Percentiles rank a stretch among this genome's conserved stretches.
Evolutionary conservation across 2,329 filamentous ascomycete species (phyloP).

Genomic region (Penicillium sp.): DNA sequence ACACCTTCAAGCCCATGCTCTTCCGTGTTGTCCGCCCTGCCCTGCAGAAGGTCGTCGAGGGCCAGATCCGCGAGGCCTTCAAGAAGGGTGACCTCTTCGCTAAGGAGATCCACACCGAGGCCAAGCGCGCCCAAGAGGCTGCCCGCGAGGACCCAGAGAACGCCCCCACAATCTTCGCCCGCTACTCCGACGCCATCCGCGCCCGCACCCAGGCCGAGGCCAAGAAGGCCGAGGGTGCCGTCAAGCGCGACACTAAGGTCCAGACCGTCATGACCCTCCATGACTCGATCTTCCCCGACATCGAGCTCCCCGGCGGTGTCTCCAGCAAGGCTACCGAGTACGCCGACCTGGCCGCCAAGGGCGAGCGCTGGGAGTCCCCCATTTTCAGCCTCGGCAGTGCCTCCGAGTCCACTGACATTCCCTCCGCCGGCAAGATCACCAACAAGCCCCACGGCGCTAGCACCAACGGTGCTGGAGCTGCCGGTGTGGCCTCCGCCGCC

Average conservation of each 20-base stretch:
- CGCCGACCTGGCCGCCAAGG: conserved; percentile 81
- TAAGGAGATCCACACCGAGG: conserved; percentile 80
- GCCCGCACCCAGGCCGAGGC: conserved; percentile 73
- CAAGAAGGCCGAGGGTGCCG: conserved; percentile 67
- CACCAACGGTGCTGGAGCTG: conserved; percentile 18
- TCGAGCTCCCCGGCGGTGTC: conserved; percentile 83
- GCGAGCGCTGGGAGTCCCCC: conserved; percentile 91
- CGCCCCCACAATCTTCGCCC: conserved; percentile 79
- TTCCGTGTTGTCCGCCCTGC: conserved; percentile 81
- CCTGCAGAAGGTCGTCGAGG: conserved; percentile 84
- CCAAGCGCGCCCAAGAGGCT: conserved; percentile 69
- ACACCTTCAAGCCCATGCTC: conserved; percentile 81
- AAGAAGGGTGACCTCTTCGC: conserved; percentile 71
- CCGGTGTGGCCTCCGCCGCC: conserved; percentile 16
- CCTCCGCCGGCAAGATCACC: conserved; percentile 55
- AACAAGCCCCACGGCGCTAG: conserved; percentile 61
- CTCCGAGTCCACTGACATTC: conserved; percentile 70
- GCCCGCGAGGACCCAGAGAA: conserved; percentile 70
- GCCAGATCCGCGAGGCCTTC: conserved; percentile 83
- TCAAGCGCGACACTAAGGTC: conserved; percentile 67
- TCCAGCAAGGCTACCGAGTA: conserved; percentile 94
- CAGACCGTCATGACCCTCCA: conserved; percentile 84
- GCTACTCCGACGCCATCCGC: conserved; percentile 76
- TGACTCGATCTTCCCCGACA: conserved; percentile 88
- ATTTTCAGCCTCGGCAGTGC: conserved; percentile 87